Conservation (phyloP, 2,329 filamentous ascomycete genomes). For the Gliomastix tumulicola region DNA sequence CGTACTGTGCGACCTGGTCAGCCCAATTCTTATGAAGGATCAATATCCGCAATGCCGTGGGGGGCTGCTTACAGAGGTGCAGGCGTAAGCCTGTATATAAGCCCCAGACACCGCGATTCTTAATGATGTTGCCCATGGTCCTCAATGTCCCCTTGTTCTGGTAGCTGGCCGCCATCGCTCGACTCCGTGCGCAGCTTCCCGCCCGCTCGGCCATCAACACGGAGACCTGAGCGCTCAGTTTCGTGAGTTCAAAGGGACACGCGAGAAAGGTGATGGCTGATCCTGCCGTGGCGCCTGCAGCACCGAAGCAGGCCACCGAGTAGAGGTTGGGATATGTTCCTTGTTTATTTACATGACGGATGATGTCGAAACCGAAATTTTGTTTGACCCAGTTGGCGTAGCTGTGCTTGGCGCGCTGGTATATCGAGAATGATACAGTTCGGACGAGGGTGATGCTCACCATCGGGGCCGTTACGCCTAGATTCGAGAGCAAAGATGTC, state of each 20-base stretch:
- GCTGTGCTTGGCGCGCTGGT: constrained; percentile 68
- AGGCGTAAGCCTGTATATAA: constrained; percentile 76
- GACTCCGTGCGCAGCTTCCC: constrained; percentile 34
- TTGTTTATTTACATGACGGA: constrained; percentile 62
- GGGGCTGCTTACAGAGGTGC: constrained; percentile 58
- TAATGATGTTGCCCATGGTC: constrained; percentile 71
- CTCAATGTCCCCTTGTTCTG: constrained; percentile 71
- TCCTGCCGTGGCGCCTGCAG: constrained; percentile 71
- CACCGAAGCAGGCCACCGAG: constrained; percentile 69
- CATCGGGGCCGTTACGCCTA: constrained; percentile 74
- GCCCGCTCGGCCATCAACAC: constrained; percentile 58
- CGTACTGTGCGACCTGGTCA: constrained; percentile 47
- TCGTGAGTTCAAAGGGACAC: constrained; percentile 86
- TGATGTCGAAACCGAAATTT: constrained; percentile 62
- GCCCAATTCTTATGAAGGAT: neutral
- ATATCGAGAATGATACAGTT: constrained; percentile 73
- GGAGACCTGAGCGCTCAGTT: constrained; percentile 79
- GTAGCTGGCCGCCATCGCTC: constrained; percentile 59
- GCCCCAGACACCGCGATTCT: constrained; percentile 64
- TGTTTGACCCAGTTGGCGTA: constrained; percentile 65
- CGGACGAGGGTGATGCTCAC: constrained; percentile 70
- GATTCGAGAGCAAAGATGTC: constrained; percentile 1
- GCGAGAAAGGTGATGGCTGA: constrained; percentile 74
- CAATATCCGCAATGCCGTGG: constrained; percentile 5
- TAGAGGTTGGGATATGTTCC: constrained; percentile 67